Percentiles rank a stretch among this genome's conserved stretches.
Evolutionary conservation across 495 filamentous ascomycete species (phyloP).

Genomic region (Amniculicola lignicola): DNA sequence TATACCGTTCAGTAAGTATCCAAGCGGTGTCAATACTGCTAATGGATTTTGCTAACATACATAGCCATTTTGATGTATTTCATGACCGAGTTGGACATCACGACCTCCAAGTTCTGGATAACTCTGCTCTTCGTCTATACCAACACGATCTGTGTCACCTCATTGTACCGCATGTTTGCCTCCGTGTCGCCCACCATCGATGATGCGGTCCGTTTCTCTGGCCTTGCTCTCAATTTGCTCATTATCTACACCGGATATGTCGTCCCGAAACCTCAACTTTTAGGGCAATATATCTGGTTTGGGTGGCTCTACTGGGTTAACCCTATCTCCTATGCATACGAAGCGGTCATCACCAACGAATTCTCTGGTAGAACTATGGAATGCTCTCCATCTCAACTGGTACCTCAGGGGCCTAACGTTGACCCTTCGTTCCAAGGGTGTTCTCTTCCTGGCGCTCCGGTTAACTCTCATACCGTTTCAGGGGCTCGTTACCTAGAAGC

Average conservation of each 20-base stretch:
- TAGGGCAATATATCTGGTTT: slow-evolving; percentile 52
- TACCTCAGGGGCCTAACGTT: slow-evolving; percentile 48
- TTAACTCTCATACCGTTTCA: slow-evolving; percentile 48
- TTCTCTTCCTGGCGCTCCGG: slow-evolving; percentile 54
- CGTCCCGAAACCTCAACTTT: slow-evolving; percentile 47
- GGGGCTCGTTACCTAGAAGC: slow-evolving; percentile 54
- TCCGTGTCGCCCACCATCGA: slow-evolving; percentile 68
- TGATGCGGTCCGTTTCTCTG: slow-evolving; percentile 68
- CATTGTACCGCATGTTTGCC: slow-evolving; percentile 74
- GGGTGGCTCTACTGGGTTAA: slow-evolving; percentile 58
- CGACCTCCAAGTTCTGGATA: slow-evolving; percentile 69
- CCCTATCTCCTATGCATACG: slow-evolving; percentile 54
- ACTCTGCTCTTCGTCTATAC: slow-evolving; percentile 69
- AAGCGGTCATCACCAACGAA: slow-evolving; percentile 61
- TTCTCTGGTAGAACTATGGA: slow-evolving; percentile 50
- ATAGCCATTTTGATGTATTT: slow-evolving; percentile 61
- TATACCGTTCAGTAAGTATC: slow-evolving; percentile 51
- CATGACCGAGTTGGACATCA: slow-evolving; percentile 60
- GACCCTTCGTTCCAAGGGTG: slow-evolving; percentile 62
- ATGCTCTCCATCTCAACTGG: slow-evolving; percentile 49
- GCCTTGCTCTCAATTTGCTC: slow-evolving; percentile 62
- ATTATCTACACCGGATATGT: slow-evolving; percentile 57
- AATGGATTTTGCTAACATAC: not conserved
- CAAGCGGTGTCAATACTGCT: not conserved
- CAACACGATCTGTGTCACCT: slow-evolving; percentile 64